A percentile compares a stretch with the other conserved stretches of the same genome.
Conservation (phyloP, 441 rosid species). For the Eutrema salsugineum region DNA sequence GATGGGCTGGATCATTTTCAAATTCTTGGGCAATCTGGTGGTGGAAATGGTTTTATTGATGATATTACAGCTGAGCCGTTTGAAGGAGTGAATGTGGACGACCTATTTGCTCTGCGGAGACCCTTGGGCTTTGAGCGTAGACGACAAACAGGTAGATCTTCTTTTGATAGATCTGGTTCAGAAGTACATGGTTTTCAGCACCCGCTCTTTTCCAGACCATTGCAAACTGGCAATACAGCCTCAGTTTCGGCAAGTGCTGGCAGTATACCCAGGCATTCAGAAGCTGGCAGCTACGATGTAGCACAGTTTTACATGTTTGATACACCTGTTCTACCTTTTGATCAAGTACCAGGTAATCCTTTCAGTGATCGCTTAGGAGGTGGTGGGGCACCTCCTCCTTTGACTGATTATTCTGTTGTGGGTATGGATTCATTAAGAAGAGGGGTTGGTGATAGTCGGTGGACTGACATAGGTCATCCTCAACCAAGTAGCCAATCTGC, state of each 20-base stretch:
- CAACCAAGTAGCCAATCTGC: conserved; percentile 85
- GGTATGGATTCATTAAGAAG: conserved; percentile 85
- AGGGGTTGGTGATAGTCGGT: conserved; percentile 85
- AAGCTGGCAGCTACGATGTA: conserved; percentile 74
- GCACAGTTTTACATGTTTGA: conserved; percentile 95
- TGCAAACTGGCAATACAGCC: conserved; percentile 63
- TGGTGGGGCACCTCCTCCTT: conserved; percentile 73
- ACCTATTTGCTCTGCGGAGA: conserved; percentile 87
- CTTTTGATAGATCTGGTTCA: conserved; percentile 69
- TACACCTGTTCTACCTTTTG: conserved; percentile 83
- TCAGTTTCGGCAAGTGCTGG: conserved; percentile 72
- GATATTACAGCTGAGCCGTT: conserved; percentile 95
- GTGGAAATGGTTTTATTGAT: conserved; percentile 71
- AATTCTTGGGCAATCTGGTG: conserved; percentile 89
- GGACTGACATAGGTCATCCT: conserved; percentile 98
- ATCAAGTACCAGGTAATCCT: conserved; percentile 64
- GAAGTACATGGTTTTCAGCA: conserved; percentile 92
- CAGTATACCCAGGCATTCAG: conserved; percentile 75
- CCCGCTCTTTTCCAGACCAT: conserved; percentile 89
- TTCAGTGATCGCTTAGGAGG: conserved; percentile 72
- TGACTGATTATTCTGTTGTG: conserved; percentile 76
- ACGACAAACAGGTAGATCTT: conserved; percentile 74
- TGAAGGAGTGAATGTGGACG: conserved; percentile 97
- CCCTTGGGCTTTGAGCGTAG: conserved; percentile 91
- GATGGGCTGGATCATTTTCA: conserved; percentile 94